Evolutionary conservation across 306 rosid species (phyloP).

Genomic region (Potentilla sterilis): DNA sequence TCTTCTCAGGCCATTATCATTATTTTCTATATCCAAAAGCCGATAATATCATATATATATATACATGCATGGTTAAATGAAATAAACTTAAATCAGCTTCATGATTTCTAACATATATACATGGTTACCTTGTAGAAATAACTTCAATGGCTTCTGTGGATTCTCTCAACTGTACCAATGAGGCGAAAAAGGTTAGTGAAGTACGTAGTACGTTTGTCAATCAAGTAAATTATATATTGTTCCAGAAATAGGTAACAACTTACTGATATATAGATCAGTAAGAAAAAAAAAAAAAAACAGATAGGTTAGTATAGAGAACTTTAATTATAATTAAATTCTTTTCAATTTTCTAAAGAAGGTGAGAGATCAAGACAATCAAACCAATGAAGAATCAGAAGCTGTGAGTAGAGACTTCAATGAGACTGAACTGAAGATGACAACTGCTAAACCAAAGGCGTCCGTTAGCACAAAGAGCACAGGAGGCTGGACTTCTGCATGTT

Average conservation of each 20-base stretch:
- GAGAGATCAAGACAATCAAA: slow-evolving; percentile 20
- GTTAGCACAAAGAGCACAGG: slow-evolving; percentile 6
- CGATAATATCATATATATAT: too few relatives aligned
- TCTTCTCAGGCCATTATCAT: too few relatives aligned
- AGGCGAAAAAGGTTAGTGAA: slow-evolving; percentile 34
- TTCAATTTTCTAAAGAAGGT: slow-evolving; percentile 18
- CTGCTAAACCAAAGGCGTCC: not conserved
- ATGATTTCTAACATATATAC: not conserved
- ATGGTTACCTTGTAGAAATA: slow-evolving; percentile 26
- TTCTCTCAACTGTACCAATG: not conserved
- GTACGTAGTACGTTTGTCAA: not conserved
- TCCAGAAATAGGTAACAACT: not conserved
- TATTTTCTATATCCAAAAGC: too few relatives aligned
- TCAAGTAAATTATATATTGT: slow-evolving; percentile 2
- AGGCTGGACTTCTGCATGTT: slow-evolving; percentile 29
- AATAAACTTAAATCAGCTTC: not conserved
- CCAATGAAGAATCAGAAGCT: slow-evolving; percentile 21
- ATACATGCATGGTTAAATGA: too few relatives aligned
- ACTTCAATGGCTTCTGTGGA: slow-evolving; percentile 21
- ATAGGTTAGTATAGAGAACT: too few relatives aligned
- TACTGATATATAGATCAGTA: too few relatives aligned
- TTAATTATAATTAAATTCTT: not conserved
- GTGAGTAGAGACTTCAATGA: slow-evolving; percentile 7
- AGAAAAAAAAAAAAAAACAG: too few relatives aligned
- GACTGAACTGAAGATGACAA: not conserved